Evolutionary conservation across 208 protist species (phyloP), one percentile per base, ranked within the genome.

Genomic region (Zelonia costaricensis): DNA sequence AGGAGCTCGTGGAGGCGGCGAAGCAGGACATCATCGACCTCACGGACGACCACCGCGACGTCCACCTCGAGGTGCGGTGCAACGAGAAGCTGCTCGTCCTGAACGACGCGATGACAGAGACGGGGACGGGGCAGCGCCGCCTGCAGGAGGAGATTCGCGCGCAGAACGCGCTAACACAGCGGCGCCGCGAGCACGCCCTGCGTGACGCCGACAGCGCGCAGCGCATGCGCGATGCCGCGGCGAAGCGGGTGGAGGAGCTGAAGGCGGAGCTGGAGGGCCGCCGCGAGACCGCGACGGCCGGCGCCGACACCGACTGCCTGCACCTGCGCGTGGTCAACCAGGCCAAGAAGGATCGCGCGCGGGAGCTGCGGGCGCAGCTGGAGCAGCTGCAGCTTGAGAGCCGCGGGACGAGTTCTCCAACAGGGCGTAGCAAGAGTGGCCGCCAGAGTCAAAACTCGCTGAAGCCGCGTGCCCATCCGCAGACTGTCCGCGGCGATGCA

Each of bases 51-150:
- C 66, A 87, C 54, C 80, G 82, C 28, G 76, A 79, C 39, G 66
- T 87, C 4, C 69, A 73, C 49, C 74, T 88, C 2, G 73, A 80
- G 51, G 74, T 93, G 55, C 82, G 82, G 40, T 84, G 76, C 60
- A 93, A 93, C 59, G 86, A 93, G 48, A 87, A 84, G 63, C 69
- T 90, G 22, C 69, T 93, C 18, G 20, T 90, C 9, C 69, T 78
- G 52, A 77, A 76, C 51, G 62, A 67, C 22, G 31, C 39, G 13
- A 56, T 80, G 57, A 22, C 60, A 28, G 74, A 80, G 25, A 72
- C 73, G 1, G 77, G 81, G 1, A 8, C 62, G 1, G 69, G 63
- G n/a, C 51, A 61, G 27, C 80, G 72, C n/a, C 69, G 72, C 10
- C 58, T 94, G 30, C 49, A 54, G 15, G 87, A 91, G 43, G 84